Percentiles rank a stretch among this genome's conserved stretches.
phyloP scores from a whole-genome alignment of 2,329 filamentous ascomycete species.

The Reticulascus tulasneorum region DNA sequence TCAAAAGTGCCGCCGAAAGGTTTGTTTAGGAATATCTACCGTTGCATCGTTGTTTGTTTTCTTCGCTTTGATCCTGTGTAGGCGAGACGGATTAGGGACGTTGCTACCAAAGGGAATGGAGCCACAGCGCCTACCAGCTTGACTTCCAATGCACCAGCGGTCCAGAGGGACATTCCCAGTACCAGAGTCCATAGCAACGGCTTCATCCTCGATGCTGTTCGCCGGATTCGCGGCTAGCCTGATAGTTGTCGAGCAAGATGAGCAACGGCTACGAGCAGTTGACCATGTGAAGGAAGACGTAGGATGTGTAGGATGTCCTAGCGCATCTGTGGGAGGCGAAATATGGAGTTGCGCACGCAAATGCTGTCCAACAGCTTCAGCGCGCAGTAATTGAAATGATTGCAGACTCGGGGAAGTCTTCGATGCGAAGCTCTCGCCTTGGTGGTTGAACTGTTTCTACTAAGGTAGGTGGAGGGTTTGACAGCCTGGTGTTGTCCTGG shows the following conservation, averaged over 20 bases:
- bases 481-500: too few relatives aligned
- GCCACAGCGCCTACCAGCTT: slow-evolving; percentile 41
- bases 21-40: slow-evolving; percentile 33
- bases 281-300: too few relatives aligned
- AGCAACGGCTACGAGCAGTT: too few relatives aligned
- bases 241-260: background rate
- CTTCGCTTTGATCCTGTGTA: slow-evolving; percentile 68
- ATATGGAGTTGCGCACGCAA: too few relatives aligned
- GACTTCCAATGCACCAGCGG: slow-evolving; percentile 54
- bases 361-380: too few relatives aligned
- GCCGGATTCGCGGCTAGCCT: background rate
- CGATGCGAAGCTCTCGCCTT: too few relatives aligned
- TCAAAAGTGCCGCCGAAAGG: background rate
- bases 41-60: slow-evolving; percentile 76
- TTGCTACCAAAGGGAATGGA: slow-evolving; percentile 1
- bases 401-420: too few relatives aligned
- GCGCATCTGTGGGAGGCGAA: too few relatives aligned
- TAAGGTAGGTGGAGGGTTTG: too few relatives aligned
- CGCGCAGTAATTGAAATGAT: too few relatives aligned
- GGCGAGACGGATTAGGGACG: background rate
- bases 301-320: too few relatives aligned
- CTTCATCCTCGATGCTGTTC: slow-evolving; percentile 48
- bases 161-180: slow-evolving; percentile 52
- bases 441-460: too few relatives aligned
- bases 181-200: slow-evolving; percentile 46